A percentile compares a stretch with the other conserved stretches of the same genome.
phyloP scores from a whole-genome alignment of 495 filamentous ascomycete genomes.

The Talaromyces thailandensis region DNA sequence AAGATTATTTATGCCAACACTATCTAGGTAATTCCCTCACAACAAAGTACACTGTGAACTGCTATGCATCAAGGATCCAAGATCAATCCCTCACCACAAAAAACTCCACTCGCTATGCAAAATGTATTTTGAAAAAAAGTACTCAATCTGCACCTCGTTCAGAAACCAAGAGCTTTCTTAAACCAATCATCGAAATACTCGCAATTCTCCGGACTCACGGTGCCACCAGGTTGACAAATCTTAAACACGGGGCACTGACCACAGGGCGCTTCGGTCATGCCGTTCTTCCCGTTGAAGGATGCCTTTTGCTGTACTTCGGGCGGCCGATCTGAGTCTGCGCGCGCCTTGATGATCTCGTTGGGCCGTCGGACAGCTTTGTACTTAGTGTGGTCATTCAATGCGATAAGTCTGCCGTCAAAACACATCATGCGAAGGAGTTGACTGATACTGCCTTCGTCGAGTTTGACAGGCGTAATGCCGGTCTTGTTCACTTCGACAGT shows the following conservation, averaged over 20 bases:
- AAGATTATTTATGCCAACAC: too few relatives aligned
- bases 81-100: slow-evolving; percentile 9
- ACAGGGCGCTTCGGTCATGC: slow-evolving; percentile 82
- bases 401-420: slow-evolving; percentile 65
- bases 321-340: slow-evolving; percentile 31
- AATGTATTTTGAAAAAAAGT: neutral
- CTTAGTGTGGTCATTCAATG: slow-evolving; percentile 35
- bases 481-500: slow-evolving; percentile 58
- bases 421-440: slow-evolving; percentile 76
- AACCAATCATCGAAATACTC: slow-evolving; percentile 88
- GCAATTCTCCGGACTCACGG: slow-evolving; percentile 81
- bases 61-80: slow-evolving; percentile 5
- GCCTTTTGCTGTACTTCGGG: slow-evolving; percentile 19
- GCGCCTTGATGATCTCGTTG: slow-evolving; percentile 20
- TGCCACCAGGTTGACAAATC: slow-evolving; percentile 78
- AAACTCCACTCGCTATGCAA: slow-evolving; percentile 37
- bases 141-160: neutral
- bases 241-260: slow-evolving; percentile 91
- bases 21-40: slow-evolving; percentile 2
- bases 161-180: slow-evolving; percentile 28
- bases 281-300: slow-evolving; percentile 40
- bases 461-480: slow-evolving; percentile 53
- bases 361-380: slow-evolving; percentile 42
- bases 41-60: neutral
- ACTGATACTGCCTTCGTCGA: slow-evolving; percentile 63